Evolutionary conservation across 345 rosid genomes (phyloP), one percentile per base, ranked within the genome.

Genomic region (Brassica rapa): DNA sequence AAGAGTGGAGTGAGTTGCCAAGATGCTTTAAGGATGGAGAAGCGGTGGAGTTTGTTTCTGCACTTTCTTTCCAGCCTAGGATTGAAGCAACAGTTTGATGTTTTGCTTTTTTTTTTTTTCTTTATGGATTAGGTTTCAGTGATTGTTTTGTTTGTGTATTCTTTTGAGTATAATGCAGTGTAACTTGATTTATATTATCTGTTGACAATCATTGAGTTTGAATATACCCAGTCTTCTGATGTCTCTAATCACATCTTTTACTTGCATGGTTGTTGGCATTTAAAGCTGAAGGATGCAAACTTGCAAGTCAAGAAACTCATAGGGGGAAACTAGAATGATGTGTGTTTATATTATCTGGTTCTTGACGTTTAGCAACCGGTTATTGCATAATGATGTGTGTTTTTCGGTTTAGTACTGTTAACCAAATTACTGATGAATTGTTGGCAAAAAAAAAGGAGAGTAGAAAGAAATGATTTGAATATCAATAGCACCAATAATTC

Each of bases 51-150:
- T 90, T 91, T 79, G 86, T 86, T 85, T 89, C 96, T 19, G 94
- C 98, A 46, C 87, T 90, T 76, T 87, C 93, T 1, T 90, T 93
- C 56, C 90, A 93, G 86, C 98, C 98, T 19, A 82, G 96, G 81
- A 89, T 90, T 10, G 98, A 90, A 77, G 89, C 89, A 56, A 77
- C 84, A 66, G 86, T 86, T 10, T 89, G 83, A 88, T 0, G 10
- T 21, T 14, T 55, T 68, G 49, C 5, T 57, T 56, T 55, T 7
- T 1, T 0, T 1, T 23, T 61, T 33, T 15, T 33, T 16, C n/a
- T 0, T 27, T 27, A 49, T 61, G 53, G 56, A 24, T 77, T 77
- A 70, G 72, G 77, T 23, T 60, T 72, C 6, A 23, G 19, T 14
- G 56, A n/a, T 56, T 68, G 60, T 16, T 66, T 53, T 53, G 59